A percentile compares a stretch with the other conserved stretches of the same genome.
phyloP scores from a whole-genome alignment of 306 rosid genomes.

The Sesbania bispinosa region DNA sequence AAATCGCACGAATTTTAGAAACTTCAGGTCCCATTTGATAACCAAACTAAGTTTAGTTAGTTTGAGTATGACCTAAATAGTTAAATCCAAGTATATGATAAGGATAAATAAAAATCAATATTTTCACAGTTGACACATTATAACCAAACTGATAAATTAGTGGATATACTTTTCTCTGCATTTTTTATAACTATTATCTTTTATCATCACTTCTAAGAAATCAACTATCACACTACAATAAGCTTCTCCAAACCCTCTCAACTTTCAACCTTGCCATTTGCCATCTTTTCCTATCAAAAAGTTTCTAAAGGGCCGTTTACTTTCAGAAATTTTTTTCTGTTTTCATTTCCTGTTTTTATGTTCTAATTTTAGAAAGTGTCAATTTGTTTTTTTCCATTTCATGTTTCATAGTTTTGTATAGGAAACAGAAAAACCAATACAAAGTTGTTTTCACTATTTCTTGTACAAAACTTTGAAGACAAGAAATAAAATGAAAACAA shows the following conservation, averaged over 20 bases:
- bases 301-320: no score
- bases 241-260: constrained; percentile 4
- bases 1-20: background rate
- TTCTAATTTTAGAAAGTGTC: no score
- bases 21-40: background rate
- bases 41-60: background rate
- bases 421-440: no score
- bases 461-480: no score
- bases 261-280: background rate
- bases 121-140: background rate
- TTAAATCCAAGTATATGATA: background rate
- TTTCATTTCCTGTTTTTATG: no score
- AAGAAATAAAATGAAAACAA: no score
- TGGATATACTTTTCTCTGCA: background rate
- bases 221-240: background rate
- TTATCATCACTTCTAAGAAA: background rate
- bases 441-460: no score
- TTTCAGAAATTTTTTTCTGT: no score
- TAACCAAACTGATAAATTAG: background rate
- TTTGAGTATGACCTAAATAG: background rate
- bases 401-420: no score
- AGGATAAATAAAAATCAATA: background rate
- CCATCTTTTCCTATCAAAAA: background rate
- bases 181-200: background rate
- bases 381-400: no score